Conservation (phyloP, 2,329 filamentous ascomycete genomes). For the Fusarium sp. region DNA sequence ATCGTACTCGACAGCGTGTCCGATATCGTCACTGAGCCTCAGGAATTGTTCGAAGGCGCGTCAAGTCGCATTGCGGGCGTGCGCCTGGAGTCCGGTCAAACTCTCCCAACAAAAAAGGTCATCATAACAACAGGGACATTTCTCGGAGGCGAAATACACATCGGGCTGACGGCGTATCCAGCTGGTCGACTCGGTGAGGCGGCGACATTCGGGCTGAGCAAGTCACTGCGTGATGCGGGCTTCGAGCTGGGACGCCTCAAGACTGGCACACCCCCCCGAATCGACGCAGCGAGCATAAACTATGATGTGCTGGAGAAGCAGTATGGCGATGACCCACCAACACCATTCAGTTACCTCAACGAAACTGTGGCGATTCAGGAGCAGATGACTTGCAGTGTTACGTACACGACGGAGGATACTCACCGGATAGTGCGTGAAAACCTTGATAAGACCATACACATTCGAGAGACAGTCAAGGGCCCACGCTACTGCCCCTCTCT, state of each 20-base stretch:
- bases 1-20: slow-evolving; percentile 89
- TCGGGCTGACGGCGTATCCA: slow-evolving; percentile 84
- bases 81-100: slow-evolving; percentile 84
- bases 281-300: slow-evolving; percentile 85
- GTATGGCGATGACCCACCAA: slow-evolving; percentile 83
- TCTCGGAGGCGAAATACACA: slow-evolving; percentile 94
- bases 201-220: slow-evolving; percentile 91
- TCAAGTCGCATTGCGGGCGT: slow-evolving; percentile 85
- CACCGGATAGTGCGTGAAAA: slow-evolving; percentile 89
- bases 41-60: slow-evolving; percentile 51
- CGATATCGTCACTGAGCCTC: slow-evolving; percentile 78
- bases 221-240: slow-evolving; percentile 86
- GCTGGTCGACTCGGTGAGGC: slow-evolving; percentile 94
- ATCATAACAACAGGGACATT: slow-evolving; percentile 98
- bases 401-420: slow-evolving; percentile 83
- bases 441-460: slow-evolving; percentile 95
- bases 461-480: slow-evolving; percentile 92
- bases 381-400: slow-evolving; percentile 87
- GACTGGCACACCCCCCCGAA: slow-evolving; percentile 91
- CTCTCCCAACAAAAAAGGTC: slow-evolving; percentile 82
- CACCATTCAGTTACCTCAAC: slow-evolving; percentile 93
- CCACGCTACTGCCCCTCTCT: slow-evolving; percentile 95
- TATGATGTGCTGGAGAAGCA: slow-evolving; percentile 78
- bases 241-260: slow-evolving; percentile 92
- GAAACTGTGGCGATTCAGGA: slow-evolving; percentile 78